phyloP scores from a whole-genome alignment of 73 alveolate species.

The Chromera velia region DNA sequence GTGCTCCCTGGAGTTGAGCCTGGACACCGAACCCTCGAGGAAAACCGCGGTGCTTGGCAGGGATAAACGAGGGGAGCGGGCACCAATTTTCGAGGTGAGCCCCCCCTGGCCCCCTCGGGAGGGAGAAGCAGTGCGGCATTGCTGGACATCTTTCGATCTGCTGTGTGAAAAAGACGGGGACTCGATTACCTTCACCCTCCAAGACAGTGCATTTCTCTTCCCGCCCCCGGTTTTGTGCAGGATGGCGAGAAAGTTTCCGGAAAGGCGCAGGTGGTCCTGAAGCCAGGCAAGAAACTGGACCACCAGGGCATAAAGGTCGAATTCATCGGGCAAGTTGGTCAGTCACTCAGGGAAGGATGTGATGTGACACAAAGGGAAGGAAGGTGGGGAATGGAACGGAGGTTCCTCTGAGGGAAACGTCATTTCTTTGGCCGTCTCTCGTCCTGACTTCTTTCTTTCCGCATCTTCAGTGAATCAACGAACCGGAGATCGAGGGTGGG shows the following conservation, averaged over 20 bases:
- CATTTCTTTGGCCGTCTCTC: too few species aligned
- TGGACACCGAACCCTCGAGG: slow-evolving; percentile 33
- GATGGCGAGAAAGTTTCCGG: slow-evolving; percentile 21
- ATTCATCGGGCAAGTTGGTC: slow-evolving; percentile 12
- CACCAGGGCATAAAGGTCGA: slow-evolving; percentile 28
- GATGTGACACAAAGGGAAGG: too few species aligned
- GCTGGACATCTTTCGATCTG: neutral
- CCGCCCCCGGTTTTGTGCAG: neutral
- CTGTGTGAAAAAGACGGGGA: neutral
- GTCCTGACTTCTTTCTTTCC: too few species aligned
- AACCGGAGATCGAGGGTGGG: too few species aligned
- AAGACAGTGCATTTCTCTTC: neutral
- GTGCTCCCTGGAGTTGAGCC: slow-evolving; percentile 32
- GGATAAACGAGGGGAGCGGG: slow-evolving; percentile 39
- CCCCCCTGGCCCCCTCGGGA: neutral
- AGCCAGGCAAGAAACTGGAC: slow-evolving; percentile 44
- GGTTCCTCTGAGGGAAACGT: too few species aligned
- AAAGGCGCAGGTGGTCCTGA: slow-evolving; percentile 25
- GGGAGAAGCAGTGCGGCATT: neutral
- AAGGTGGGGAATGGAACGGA: too few species aligned
- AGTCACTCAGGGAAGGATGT: too few species aligned
- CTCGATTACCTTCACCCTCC: neutral
- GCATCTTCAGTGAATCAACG: too few species aligned
- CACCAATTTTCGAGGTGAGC: slow-evolving; percentile 15
- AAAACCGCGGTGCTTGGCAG: slow-evolving; percentile 28